Evolutionary conservation across 1,284 basidiomycete genomes (phyloP), one percentile per base, ranked within the genome.

Genomic region (Rhodotorula mucilaginosa): DNA sequence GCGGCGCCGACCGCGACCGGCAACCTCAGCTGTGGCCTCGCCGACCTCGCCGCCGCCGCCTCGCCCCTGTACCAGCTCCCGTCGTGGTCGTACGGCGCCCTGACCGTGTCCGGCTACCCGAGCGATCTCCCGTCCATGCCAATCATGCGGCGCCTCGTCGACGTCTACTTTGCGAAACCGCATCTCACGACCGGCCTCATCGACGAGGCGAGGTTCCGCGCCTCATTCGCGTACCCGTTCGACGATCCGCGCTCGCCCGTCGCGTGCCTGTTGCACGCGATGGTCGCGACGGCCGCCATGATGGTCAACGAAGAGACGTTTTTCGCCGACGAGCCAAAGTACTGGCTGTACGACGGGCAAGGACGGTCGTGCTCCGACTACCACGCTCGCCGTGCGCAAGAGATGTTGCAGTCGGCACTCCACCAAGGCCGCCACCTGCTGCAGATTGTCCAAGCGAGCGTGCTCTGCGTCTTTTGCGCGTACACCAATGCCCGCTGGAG

Each of bases 401-500:
- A 87, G 61, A 90, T 90, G 79, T 91, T 92, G 70, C 90, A 92
- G 81, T 87, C 86, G 76, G 91, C 90, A 19, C 90, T 92, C 88
- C 87, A 87, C 31, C 89, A 85, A 58, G 91, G 91, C 49, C 87
- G 88, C 79, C 89, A 92, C 76, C 91, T 92, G 72, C 90, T 93
- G 78, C 86, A 87, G 26, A 89, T 92, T 16, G 87, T 91, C 83
- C 91, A 93, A 79, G 90, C 91, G 6, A 90, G 90, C 78, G 88
- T 89, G 73, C 83, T 93, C 51, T 84, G 92, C 48, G 90, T 88
- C 4, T 93, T 91, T 89, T 92, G 90, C 82, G 90, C 91, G 75
- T 93, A 92, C 80, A 88, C 91, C 71, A 89, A 92, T 80, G 91
- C 91, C 4, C 86, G 90, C 16, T 93, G 91, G 89, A 90, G 92